Base-by-base conservation (phyloP, 306 rosid species). In the Gastrolobium villosum region DNA sequence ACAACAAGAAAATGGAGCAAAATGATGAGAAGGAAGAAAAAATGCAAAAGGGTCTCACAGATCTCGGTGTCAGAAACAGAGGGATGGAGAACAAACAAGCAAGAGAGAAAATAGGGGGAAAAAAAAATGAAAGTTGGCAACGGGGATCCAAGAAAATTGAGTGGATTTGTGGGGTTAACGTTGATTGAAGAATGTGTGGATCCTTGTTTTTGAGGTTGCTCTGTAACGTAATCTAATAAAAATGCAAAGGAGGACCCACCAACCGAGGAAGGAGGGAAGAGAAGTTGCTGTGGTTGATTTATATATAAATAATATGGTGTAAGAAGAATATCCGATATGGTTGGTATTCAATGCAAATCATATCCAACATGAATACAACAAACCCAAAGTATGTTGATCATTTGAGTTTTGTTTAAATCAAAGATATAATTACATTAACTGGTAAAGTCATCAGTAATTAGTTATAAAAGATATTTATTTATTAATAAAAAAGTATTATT, bases 151-250 rank as follows among this genome's bases (percentile, higher is more conserved):
- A 34, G 7, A 44, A 60, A 48, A 28, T 30, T 39, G 74, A 60
- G 14, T 43, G 14, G 72, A 61, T 56, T 60, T 80, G 88, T 56
- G 59, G 83, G 87, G 82, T 70, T 62, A 82, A 30, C 43, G 70
- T 26, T 65, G 80, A 41, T 71, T 37, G 44, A 49, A 15, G 57
- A 67, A 67, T 67, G 57, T 30, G 73, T 67, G 74, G 74, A 68
- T 68, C 31, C 56, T 31, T 9, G 71, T 10, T 26, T 43, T 3
- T 9, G 57, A 30, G 73, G 37, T 45, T 67, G 30, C 5, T 43
- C 0, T 45, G 28, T 30, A 66, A 66, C 31, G 11, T 30, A 46
- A 46, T 53, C 59, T 53, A 3, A 55, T 55, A 13, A 28, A 36
- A 28, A 55, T 49, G 54, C 1, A 11, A 49, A 49, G 54, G 26